Evolutionary conservation across 768 basidiomycete species (phyloP).

Genomic region (Hysterangium stoloniferum): DNA sequence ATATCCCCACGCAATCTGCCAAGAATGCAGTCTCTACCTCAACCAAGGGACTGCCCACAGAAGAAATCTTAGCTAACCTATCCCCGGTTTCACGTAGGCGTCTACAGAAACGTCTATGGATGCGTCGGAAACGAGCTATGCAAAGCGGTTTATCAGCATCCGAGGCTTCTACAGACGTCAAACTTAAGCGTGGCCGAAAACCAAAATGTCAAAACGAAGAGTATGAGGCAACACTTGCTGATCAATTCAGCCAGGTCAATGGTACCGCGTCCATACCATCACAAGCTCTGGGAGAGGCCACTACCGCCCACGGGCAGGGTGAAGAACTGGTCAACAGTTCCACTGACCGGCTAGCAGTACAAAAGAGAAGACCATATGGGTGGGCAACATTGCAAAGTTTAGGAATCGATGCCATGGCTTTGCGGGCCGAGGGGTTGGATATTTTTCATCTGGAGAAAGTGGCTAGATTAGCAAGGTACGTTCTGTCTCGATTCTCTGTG

Average conservation of each 20-base stretch:
- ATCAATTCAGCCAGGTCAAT: neutral
- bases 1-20: too few species aligned
- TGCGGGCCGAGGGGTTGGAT: constrained; percentile 4
- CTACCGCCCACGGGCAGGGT: neutral
- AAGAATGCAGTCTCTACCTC: neutral
- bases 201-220: neutral
- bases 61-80: neutral
- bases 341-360: neutral
- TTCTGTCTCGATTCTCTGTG: neutral
- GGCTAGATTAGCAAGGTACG: neutral
- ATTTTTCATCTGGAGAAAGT: constrained; percentile 4
- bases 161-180: constrained; percentile 2
- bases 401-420: neutral
- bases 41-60: neutral
- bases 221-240: neutral
- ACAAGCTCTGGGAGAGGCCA: neutral
- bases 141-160: constrained; percentile 1
- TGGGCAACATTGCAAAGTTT: neutral
- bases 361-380: neutral
- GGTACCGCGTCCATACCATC: neutral
- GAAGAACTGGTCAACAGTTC: neutral
- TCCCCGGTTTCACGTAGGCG: constrained; percentile 3
- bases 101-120: constrained; percentile 10
- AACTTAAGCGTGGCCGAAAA: constrained; percentile 7
- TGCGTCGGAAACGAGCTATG: constrained; percentile 1